phyloP scores from a whole-genome alignment of 331 rosid species.

The Pyracantha coccinea region DNA sequence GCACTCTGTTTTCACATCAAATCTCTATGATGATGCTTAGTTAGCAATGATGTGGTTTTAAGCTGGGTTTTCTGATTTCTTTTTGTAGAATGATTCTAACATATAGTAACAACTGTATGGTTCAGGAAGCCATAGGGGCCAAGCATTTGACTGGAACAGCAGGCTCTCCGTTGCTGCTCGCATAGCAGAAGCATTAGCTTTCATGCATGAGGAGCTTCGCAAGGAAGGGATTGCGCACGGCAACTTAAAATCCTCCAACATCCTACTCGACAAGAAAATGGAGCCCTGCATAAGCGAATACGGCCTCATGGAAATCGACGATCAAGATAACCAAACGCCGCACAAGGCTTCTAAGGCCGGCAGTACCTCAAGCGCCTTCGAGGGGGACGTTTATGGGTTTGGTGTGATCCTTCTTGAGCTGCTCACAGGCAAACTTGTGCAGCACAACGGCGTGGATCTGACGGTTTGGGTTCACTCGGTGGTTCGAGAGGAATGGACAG shows the following conservation, averaged over 20 bases:
- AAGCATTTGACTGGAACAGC: conserved; percentile 55
- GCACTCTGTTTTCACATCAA: too few species aligned
- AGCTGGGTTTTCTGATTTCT: neutral
- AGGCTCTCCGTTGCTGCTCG: conserved; percentile 50
- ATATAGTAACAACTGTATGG: neutral
- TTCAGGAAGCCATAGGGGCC: conserved; percentile 19
- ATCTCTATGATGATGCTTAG: too few species aligned
- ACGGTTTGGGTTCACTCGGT: conserved; percentile 72
- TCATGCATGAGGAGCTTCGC: conserved; percentile 54
- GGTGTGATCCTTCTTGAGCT: conserved; percentile 85
- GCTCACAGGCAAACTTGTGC: conserved; percentile 64
- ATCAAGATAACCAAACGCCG: conserved; percentile 10
- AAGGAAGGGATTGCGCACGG: conserved; percentile 64
- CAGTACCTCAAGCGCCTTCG: conserved; percentile 14
- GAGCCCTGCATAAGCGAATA: conserved; percentile 73
- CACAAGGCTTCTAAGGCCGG: neutral
- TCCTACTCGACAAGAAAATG: conserved; percentile 53
- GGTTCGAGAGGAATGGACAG: conserved; percentile 82
- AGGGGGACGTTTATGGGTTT: conserved; percentile 55
- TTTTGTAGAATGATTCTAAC: neutral
- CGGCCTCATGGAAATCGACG: conserved; percentile 39
- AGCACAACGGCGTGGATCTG: conserved; percentile 55
- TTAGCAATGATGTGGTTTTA: too few species aligned
- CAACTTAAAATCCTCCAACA: conserved; percentile 69
- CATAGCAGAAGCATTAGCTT: conserved; percentile 54